phyloP scores from a whole-genome alignment of 192 early-diverging fungal genomes.

The Allomyces macrogynus region DNA sequence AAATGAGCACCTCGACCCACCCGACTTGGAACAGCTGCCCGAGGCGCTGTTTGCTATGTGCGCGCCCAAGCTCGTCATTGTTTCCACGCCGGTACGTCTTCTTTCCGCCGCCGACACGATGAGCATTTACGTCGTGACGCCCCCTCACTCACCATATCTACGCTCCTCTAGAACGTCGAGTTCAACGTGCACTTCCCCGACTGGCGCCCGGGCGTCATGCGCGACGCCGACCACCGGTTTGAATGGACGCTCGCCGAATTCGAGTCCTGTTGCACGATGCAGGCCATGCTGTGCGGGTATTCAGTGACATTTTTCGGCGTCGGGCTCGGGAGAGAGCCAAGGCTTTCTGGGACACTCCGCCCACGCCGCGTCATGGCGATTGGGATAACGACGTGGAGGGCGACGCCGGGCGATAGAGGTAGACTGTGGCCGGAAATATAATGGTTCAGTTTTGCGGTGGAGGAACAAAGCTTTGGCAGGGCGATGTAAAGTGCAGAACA shows the following conservation, averaged over 20 bases:
- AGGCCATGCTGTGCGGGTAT: not conserved
- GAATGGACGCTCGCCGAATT: conserved; percentile 90
- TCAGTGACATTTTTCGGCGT: not conserved
- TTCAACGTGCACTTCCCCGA: conserved; percentile 73
- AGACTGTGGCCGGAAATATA: too few relatives aligned
- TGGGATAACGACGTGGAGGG: too few relatives aligned
- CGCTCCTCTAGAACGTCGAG: conserved; percentile 56
- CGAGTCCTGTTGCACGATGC: conserved; percentile 34
- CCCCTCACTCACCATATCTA: not conserved
- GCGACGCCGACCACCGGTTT: conserved; percentile 78
- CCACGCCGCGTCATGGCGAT: too few relatives aligned
- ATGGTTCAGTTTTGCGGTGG: too few relatives aligned
- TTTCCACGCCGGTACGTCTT: conserved; percentile 33
- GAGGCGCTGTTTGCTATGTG: conserved; percentile 39
- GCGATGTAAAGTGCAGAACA: too few relatives aligned
- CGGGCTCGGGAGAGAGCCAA: too few relatives aligned
- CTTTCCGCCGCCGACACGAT: not conserved
- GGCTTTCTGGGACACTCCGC: too few relatives aligned
- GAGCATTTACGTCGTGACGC: too few relatives aligned
- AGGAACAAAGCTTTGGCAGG: too few relatives aligned
- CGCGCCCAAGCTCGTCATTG: conserved; percentile 42
- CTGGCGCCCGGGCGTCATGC: conserved; percentile 53
- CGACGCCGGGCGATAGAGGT: too few relatives aligned
- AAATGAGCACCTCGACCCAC: conserved; percentile 57
- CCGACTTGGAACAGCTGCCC: conserved; percentile 34